Conservation (phyloP, 2,329 filamentous ascomycete species). For the Aspergillus sp. region DNA sequence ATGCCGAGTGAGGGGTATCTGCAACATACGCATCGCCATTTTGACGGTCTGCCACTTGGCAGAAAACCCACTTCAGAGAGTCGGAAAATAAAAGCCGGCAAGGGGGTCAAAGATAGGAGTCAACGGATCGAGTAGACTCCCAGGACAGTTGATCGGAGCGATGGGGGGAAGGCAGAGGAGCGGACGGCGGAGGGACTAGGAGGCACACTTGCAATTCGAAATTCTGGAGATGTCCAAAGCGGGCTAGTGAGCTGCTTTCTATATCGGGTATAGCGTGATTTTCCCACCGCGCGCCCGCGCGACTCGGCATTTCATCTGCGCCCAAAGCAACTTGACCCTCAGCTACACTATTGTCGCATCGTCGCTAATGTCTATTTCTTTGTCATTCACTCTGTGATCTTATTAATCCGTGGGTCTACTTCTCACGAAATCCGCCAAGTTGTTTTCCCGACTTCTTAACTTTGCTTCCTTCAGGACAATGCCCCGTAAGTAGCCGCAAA, state of each 20-base stretch:
- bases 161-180: conserved; percentile 26
- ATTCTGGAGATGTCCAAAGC: conserved; percentile 37
- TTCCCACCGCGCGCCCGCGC: conserved; percentile 32
- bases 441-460: conserved; percentile 33
- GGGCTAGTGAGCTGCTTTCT: conserved; percentile 44
- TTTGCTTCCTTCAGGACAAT: conserved; percentile 31
- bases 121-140: conserved; percentile 8
- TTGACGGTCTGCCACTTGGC: conserved; percentile 42
- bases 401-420: background rate
- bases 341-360: background rate
- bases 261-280: conserved; percentile 38
- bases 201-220: conserved; percentile 24
- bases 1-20: conserved; percentile 39
- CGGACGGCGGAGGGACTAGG: conserved; percentile 10
- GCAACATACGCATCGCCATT: conserved; percentile 51
- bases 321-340: conserved; percentile 11
- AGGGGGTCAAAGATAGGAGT: conserved; percentile 11
- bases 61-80: conserved; percentile 21
- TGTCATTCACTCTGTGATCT: background rate
- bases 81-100: conserved; percentile 11
- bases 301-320: conserved; percentile 18
- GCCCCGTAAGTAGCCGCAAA: conserved; percentile 42
- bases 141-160: conserved; percentile 15
- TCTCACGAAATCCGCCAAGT: conserved; percentile 24
- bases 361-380: background rate